phyloP scores from a whole-genome alignment of 2,329 filamentous ascomycete species.

The Pyrenophora seminiperda region DNA sequence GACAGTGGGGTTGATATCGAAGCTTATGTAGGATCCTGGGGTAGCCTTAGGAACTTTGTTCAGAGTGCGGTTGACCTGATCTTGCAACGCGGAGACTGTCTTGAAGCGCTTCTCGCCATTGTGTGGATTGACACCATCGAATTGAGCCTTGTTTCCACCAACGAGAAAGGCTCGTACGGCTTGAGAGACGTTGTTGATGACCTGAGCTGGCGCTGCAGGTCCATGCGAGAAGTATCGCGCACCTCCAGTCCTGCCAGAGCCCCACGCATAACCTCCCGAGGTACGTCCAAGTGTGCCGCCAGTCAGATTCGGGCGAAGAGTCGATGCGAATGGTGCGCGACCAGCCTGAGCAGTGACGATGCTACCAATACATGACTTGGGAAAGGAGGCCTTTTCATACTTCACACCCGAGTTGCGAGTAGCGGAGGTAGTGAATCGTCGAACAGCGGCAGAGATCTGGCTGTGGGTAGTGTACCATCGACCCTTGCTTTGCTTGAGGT shows the following conservation, averaged over 20 bases:
- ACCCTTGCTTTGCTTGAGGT: slow-evolving; percentile 67
- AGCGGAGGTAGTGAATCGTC: slow-evolving; percentile 59
- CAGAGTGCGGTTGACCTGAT: slow-evolving; percentile 73
- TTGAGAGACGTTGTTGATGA: slow-evolving; percentile 92
- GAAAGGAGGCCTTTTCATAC: slow-evolving; percentile 59
- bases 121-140: slow-evolving; percentile 72
- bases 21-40: slow-evolving; percentile 86
- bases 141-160: slow-evolving; percentile 86
- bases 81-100: slow-evolving; percentile 73
- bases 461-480: slow-evolving; percentile 66
- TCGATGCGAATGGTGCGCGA: slow-evolving; percentile 83
- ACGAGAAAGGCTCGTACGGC: slow-evolving; percentile 90
- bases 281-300: slow-evolving; percentile 83
- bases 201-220: slow-evolving; percentile 82
- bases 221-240: slow-evolving; percentile 89
- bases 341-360: slow-evolving; percentile 69
- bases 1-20: slow-evolving; percentile 84
- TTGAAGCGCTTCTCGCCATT: slow-evolving; percentile 81
- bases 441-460: slow-evolving; percentile 51
- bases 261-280: slow-evolving; percentile 84
- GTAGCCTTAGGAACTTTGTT: slow-evolving; percentile 60
- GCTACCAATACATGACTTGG: slow-evolving; percentile 61
- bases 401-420: slow-evolving; percentile 47
- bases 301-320: slow-evolving; percentile 88
- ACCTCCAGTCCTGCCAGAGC: slow-evolving; percentile 70